A percentile compares a stretch with the other conserved stretches of the same genome.
phyloP scores from a whole-genome alignment of 1,284 basidiomycete genomes.

The Naganishia sp. region DNA sequence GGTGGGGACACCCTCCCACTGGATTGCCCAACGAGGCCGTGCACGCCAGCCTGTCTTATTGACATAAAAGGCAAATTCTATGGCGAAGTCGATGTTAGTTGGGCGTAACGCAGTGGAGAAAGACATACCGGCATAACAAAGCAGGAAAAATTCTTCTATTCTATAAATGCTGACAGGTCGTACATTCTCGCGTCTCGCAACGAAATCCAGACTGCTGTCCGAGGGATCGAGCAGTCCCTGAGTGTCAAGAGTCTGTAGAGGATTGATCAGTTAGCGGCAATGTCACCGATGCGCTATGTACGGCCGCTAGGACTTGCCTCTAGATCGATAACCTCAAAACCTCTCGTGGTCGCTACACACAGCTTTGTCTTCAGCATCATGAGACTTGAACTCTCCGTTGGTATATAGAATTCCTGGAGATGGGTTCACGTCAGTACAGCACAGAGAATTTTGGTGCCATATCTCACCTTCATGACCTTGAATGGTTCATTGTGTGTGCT shows the following conservation, averaged over 20 bases:
- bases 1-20: slow-evolving; percentile 94
- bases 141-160: slow-evolving; percentile 92
- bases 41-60: slow-evolving; percentile 95
- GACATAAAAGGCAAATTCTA: slow-evolving; percentile 98
- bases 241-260: slow-evolving; percentile 74
- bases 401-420: slow-evolving; percentile 92
- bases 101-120: not conserved
- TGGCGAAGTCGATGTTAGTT: not conserved
- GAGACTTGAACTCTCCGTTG: slow-evolving; percentile 92
- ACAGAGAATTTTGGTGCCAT: not conserved
- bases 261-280: not conserved
- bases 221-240: slow-evolving; percentile 93
- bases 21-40: slow-evolving; percentile 86
- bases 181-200: slow-evolving; percentile 82
- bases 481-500: slow-evolving; percentile 80
- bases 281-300: not conserved
- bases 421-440: not conserved
- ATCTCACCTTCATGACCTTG: slow-evolving; percentile 81
- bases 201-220: slow-evolving; percentile 89
- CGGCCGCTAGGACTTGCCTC: slow-evolving; percentile 55
- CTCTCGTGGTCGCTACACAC: slow-evolving; percentile 94
- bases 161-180: slow-evolving; percentile 95
- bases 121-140: slow-evolving; percentile 90
- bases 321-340: slow-evolving; percentile 99
- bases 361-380: slow-evolving; percentile 98